Evolutionary conservation across 495 filamentous ascomycete genomes (phyloP).

Genomic region (Pyronema domesticum): DNA sequence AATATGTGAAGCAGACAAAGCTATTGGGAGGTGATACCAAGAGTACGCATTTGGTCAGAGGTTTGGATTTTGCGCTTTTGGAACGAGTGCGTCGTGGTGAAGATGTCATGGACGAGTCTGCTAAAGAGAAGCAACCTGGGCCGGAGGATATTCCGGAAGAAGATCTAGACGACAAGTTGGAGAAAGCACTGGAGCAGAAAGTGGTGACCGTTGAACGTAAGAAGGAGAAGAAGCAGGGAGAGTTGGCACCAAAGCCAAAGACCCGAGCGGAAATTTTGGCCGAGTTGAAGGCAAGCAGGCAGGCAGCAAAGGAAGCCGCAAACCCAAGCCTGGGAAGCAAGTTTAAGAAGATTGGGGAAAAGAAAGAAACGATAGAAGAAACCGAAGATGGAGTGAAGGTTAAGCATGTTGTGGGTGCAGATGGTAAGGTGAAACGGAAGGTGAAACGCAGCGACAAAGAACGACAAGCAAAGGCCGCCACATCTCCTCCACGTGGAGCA

Average conservation of each 20-base stretch:
- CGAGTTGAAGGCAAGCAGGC: conserved; percentile 43
- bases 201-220: conserved; percentile 42
- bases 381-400: conserved; percentile 62
- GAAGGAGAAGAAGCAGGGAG: conserved; percentile 56
- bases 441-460: conserved; percentile 37
- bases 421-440: conserved; percentile 79
- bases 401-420: conserved; percentile 65
- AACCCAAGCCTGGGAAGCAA: conserved; percentile 45
- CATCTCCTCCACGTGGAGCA: conserved; percentile 26
- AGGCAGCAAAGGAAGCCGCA: conserved; percentile 28
- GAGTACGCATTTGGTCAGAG: conserved; percentile 77
- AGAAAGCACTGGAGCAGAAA: conserved; percentile 49
- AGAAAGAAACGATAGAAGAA: conserved; percentile 34
- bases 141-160: conserved; percentile 24
- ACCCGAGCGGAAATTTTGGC: conserved; percentile 48
- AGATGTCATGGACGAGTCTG: conserved; percentile 37
- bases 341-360: conserved; percentile 63
- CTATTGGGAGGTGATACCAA: conserved; percentile 52
- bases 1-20: conserved; percentile 40
- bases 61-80: conserved; percentile 68
- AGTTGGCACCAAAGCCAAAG: conserved; percentile 45
- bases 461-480: conserved; percentile 19
- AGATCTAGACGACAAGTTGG: conserved; percentile 62
- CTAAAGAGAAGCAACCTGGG: conserved; percentile 10
- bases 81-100: conserved; percentile 56